These are phyloP conservation scores for Candida orba DNA, from an alignment of 805 yeast genomes.

Conservation along the genomic window DNA sequence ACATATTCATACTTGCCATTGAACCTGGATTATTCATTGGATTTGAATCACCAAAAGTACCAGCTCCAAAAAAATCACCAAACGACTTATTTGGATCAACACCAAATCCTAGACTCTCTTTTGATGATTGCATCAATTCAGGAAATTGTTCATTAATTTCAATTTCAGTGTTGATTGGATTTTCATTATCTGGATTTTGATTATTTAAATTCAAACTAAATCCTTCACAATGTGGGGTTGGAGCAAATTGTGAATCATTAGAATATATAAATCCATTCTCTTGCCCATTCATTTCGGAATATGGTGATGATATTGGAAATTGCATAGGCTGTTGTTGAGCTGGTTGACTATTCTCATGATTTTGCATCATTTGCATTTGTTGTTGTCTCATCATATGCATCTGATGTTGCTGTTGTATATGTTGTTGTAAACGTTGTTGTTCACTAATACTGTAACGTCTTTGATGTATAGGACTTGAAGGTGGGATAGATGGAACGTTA, in stretches of 20 bases:
- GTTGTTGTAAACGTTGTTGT: not conserved
- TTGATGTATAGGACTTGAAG: not conserved
- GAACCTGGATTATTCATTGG: conserved; percentile 3
- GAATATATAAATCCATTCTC: conserved; percentile 1
- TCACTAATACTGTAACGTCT: not conserved
- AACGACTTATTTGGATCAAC: conserved; percentile 12
- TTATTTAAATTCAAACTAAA: conserved; percentile 8
- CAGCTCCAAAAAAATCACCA: conserved; percentile 16
- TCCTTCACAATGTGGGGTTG: conserved; percentile 6
- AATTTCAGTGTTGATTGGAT: conserved; percentile 8
- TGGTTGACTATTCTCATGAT: not conserved
- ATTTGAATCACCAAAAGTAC: not conserved
- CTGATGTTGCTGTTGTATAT: not conserved
- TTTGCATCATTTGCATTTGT: not conserved
- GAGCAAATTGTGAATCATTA: conserved; percentile 1
- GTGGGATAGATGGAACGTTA: not conserved
- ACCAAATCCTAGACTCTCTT: conserved; percentile 8
- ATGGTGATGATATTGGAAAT: not conserved
- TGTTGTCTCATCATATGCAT: not conserved
- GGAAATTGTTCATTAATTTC: conserved; percentile 9
- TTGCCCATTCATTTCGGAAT: not conserved
- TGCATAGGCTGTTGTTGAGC: not conserved
- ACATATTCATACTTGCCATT: conserved; percentile 4
- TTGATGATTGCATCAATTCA: conserved; percentile 7
- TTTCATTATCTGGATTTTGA: conserved; percentile 2